Base-by-base conservation (phyloP, 768 basidiomycete genomes). In the Termitomyces heimii region DNA sequence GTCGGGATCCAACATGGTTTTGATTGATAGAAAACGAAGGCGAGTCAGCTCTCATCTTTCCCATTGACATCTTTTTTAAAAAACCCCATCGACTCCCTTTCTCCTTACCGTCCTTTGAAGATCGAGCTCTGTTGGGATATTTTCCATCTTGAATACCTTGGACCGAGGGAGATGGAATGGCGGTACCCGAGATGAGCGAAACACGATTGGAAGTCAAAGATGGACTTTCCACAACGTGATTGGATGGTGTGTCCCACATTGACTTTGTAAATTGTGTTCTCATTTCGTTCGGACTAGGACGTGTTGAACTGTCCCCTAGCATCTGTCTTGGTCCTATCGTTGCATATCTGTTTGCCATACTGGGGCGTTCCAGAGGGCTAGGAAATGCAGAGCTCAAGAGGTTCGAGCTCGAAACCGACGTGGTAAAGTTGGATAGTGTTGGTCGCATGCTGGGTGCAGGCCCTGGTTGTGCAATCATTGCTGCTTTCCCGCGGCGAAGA, bases 1-100 rank as follows among this genome's bases (percentile, higher is more conserved):
- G 69, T 53, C 66, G 64, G 6, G 68, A 59, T 44, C 63, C 69
- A 49, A 59, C 64, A 61, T 65, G 73, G 58, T 62, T 71, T 64
- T 60, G 72, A 55, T 62, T 70, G 63, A 71, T 72, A 40, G 70
- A 73, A 10, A 74, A 68, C 6, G 78, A 65, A 29, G 84, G 78
- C 16, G 79, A 71, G 47, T 92, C 90, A n/a, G 74, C 62, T 64
- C 84, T 84, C 75, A 96, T 88, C 70, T 89, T 92, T 14, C 93
- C 88, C 92, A 95, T 96, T 6, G 94, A 96, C 94, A 98, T 97
- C 75, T 98, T 98, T 75, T 94, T 93, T 58, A 98, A 75, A 75
- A 98, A 96, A 4, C 94, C 94, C 94, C 95, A 96, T 55, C 91
- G 86, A 53, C 86, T 85, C 39, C 75, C 74, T 69, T 89, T 88